These are phyloP conservation scores for Cladobotryum mycophilum DNA, from an alignment of 2,329 filamentous ascomycete genomes.

Conservation along the genomic window DNA sequence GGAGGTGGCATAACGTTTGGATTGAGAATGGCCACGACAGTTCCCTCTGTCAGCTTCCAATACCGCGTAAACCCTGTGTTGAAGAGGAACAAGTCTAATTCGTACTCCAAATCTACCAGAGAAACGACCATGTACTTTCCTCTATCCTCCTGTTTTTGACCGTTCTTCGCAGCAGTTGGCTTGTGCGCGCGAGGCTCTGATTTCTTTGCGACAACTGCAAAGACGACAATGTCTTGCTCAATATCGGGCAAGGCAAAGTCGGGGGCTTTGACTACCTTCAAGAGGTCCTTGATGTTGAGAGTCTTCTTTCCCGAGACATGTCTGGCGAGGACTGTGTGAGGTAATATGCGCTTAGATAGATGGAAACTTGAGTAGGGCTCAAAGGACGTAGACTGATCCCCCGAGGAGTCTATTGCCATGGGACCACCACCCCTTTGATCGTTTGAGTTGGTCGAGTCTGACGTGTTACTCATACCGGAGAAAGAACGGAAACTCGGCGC, in stretches of 20 bases:
- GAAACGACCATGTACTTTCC: constrained; percentile 92
- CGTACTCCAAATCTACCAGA: constrained; percentile 82
- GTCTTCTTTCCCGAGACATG: constrained; percentile 72
- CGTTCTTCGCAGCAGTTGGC: constrained; percentile 35
- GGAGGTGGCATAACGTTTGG: constrained; percentile 86
- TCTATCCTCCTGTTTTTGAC: constrained; percentile 47
- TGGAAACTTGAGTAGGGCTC: constrained; percentile 84
- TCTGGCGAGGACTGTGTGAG: constrained; percentile 72
- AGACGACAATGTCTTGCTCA: constrained; percentile 82
- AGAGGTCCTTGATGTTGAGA: constrained; percentile 71
- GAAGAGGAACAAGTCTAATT: constrained; percentile 88
- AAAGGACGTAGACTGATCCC: constrained; percentile 48
- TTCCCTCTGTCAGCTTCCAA: constrained; percentile 91
- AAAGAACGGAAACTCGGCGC: constrained; percentile 25
- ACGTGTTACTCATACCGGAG: constrained; percentile 14
- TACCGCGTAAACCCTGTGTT: constrained; percentile 84
- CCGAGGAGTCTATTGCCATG: constrained; percentile 16
- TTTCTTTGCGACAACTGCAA: constrained; percentile 83
- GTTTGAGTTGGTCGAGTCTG: constrained; percentile 2
- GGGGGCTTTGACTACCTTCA: constrained; percentile 75
- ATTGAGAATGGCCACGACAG: constrained; percentile 85
- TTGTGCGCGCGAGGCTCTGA: constrained; percentile 67
- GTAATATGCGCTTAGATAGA: constrained; percentile 73
- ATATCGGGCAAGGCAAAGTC: constrained; percentile 74
- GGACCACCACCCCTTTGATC: background rate